A percentile compares a stretch with the other conserved stretches of the same genome.
Conservation (phyloP, 2,329 filamentous ascomycete genomes). For the Alternaria sp. region DNA sequence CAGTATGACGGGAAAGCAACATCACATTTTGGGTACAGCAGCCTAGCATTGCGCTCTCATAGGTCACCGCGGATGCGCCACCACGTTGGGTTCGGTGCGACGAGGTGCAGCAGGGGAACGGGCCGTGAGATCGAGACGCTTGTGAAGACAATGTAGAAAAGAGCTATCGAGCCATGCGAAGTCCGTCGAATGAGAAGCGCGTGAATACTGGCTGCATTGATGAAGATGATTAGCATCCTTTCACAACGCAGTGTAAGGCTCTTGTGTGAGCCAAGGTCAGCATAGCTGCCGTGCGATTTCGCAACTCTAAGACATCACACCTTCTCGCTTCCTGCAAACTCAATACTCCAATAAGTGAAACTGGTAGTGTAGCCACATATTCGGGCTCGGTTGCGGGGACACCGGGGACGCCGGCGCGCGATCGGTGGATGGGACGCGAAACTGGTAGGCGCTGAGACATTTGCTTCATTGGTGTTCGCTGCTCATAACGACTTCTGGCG, state of each 20-base stretch:
- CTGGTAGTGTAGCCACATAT: neutral
- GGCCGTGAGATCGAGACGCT: neutral
- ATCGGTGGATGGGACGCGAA: neutral
- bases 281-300: neutral
- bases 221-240: neutral
- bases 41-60: constrained; percentile 10
- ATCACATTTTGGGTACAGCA: constrained; percentile 3
- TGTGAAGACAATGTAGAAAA: neutral
- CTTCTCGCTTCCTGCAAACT: neutral
- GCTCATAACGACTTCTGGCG: neutral
- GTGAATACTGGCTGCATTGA: neutral
- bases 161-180: neutral
- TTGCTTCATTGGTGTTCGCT: neutral
- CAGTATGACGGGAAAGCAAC: constrained; percentile 1
- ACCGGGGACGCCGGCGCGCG: neutral
- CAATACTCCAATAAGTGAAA: neutral
- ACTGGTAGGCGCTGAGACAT: neutral
- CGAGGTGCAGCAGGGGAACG: constrained; percentile 1
- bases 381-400: neutral
- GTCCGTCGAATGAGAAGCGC: neutral
- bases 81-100: constrained; percentile 20
- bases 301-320: constrained; percentile 3
- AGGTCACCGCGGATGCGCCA: constrained; percentile 17
- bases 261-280: neutral
- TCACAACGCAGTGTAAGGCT: neutral